phyloP scores from a whole-genome alignment of 2,329 filamentous ascomycete species.

The Beauveria brongniartii region DNA sequence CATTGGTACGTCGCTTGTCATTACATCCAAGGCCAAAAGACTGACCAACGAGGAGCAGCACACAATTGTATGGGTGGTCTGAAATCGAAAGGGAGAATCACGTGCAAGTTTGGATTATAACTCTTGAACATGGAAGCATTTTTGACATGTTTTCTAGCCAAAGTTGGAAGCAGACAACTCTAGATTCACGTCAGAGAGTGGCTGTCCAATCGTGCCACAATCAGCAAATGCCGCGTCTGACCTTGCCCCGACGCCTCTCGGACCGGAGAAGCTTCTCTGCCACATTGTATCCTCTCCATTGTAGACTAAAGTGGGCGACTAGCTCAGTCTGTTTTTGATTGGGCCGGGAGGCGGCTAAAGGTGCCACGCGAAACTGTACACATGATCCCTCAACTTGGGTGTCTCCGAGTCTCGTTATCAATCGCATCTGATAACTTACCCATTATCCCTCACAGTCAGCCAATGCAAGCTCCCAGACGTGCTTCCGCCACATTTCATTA shows the following conservation, averaged over 20 bases:
- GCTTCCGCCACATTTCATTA: background rate
- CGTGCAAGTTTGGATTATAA: no score
- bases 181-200: no score
- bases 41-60: no score
- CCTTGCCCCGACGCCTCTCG: background rate
- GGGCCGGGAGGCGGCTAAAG: background rate
- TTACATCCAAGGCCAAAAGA: no score
- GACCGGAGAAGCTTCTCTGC: background rate
- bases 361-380: background rate
- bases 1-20: background rate
- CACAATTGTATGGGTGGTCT: no score
- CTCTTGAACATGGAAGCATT: no score
- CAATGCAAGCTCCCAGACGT: background rate
- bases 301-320: background rate
- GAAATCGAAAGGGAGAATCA: no score
- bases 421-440: constrained; percentile 8
- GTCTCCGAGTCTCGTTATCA: background rate
- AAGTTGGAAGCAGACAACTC: no score
- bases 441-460: background rate
- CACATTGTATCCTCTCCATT: background rate
- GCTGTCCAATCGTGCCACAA: background rate
- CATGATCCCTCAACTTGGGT: background rate
- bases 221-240: background rate
- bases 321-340: background rate
- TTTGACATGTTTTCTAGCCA: no score